These are phyloP conservation scores for Adansonia gregorii DNA, from an alignment of 441 rosid genomes.

Conservation along the genomic window DNA sequence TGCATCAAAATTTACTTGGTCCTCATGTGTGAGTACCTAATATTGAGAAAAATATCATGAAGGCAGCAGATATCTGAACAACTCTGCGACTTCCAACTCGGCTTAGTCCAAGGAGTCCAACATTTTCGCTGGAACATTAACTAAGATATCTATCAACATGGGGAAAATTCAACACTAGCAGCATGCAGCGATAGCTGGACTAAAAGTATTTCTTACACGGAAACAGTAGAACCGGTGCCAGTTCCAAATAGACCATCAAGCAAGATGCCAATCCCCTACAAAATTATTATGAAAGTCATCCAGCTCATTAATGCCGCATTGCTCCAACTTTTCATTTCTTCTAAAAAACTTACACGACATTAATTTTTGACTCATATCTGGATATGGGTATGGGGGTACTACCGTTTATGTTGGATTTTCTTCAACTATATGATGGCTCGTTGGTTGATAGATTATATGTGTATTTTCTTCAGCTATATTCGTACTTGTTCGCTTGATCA, in stretches of 20 bases:
- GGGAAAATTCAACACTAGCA: not conserved
- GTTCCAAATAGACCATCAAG: slow-evolving; percentile 80
- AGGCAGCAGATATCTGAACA: slow-evolving; percentile 74
- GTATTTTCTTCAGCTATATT: not conserved
- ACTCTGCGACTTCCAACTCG: slow-evolving; percentile 73
- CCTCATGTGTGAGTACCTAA: slow-evolving; percentile 45
- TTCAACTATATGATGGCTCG: not conserved
- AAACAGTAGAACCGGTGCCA: slow-evolving; percentile 72
- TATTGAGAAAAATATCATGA: slow-evolving; percentile 73
- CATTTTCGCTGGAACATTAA: slow-evolving; percentile 60
- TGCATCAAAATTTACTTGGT: not conserved
- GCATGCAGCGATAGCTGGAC: slow-evolving; percentile 26
- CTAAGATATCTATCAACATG: slow-evolving; percentile 10
- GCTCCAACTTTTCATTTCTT: too few species aligned
- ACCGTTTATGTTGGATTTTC: not conserved
- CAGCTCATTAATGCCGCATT: not conserved
- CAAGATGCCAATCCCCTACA: slow-evolving; percentile 75
- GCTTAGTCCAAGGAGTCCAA: slow-evolving; percentile 67
- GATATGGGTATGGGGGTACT: too few species aligned
- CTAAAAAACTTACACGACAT: too few species aligned
- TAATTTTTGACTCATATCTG: too few species aligned
- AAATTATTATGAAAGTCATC: not conserved
- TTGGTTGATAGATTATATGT: not conserved
- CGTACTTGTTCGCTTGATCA: not conserved
- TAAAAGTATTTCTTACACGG: slow-evolving; percentile 54